Conservation (phyloP, 345 rosid genomes). For the Citrus medica region DNA sequence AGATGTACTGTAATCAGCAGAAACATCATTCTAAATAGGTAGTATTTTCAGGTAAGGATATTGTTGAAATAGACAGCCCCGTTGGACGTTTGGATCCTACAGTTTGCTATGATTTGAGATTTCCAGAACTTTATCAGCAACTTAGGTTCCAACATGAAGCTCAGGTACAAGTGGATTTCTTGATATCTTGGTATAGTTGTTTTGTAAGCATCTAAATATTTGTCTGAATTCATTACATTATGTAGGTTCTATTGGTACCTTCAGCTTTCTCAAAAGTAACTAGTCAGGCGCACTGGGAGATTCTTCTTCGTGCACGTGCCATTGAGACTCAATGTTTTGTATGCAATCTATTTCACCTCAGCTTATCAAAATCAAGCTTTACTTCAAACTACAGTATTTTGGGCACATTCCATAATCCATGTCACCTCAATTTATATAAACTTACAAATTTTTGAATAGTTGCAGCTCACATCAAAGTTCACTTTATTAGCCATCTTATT, state of each 20-base stretch:
- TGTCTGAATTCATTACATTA: background rate
- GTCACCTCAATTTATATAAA: background rate
- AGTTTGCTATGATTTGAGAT: constrained; percentile 91
- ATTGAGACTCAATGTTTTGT: constrained; percentile 95
- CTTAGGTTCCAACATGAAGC: constrained; percentile 73
- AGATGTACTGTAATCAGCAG: background rate
- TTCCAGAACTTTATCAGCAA: constrained; percentile 84
- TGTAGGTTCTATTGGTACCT: constrained; percentile 79
- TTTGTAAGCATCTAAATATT: background rate
- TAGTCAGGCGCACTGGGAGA: constrained; percentile 92
- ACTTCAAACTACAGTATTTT: background rate
- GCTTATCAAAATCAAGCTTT: background rate
- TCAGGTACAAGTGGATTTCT: constrained; percentile 44
- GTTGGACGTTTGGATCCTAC: constrained; percentile 76
- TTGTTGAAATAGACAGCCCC: constrained; percentile 76
- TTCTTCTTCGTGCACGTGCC: constrained; percentile 87
- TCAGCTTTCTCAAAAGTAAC: constrained; percentile 85
- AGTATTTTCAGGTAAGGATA: constrained; percentile 50
- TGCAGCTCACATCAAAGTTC: background rate
- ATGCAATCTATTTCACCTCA: constrained; percentile 18
- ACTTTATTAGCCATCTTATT: background rate
- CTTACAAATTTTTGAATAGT: background rate
- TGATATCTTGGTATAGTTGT: background rate
- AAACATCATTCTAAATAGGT: constrained; percentile 2
- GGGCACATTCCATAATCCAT: background rate